Evolutionary conservation across 495 filamentous ascomycete species (phyloP).

Genomic region (Lasiosphaeriaceae sp.): DNA sequence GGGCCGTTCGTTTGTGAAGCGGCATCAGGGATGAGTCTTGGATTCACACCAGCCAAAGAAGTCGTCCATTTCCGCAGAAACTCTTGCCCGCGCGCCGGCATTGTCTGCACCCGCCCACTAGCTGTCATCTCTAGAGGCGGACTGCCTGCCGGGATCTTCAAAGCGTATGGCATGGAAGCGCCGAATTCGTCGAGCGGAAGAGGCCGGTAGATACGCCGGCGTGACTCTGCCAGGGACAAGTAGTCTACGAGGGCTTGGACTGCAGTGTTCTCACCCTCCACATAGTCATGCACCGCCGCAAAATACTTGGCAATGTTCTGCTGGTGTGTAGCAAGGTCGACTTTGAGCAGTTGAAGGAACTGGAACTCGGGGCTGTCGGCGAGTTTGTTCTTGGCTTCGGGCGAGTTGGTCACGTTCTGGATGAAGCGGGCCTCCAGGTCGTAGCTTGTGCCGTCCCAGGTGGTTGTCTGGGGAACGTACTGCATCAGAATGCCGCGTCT

Average conservation of each 20-base stretch:
- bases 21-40: no score
- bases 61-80: no score
- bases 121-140: not conserved
- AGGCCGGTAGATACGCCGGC: conserved; percentile 5
- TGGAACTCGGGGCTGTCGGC: conserved; percentile 6
- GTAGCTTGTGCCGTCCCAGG: not conserved
- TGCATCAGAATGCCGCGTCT: conserved; percentile 1
- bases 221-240: conserved; percentile 1
- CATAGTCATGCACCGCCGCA: not conserved
- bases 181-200: conserved; percentile 2
- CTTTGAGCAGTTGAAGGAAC: conserved; percentile 6
- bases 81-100: no score
- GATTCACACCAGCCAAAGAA: no score
- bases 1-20: no score
- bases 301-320: not conserved
- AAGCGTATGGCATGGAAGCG: not conserved
- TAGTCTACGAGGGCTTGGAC: not conserved
- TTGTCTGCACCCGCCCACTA: not conserved
- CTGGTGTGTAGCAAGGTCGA: not conserved
- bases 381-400: not conserved
- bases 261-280: not conserved
- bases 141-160: not conserved
- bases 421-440: conserved; percentile 5
- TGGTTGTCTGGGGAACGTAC: conserved; percentile 1
- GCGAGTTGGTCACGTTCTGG: conserved; percentile 1